These are phyloP conservation scores for Penicillium vulpinum DNA, from an alignment of 2,329 filamentous ascomycete species.

Conservation along the genomic window DNA sequence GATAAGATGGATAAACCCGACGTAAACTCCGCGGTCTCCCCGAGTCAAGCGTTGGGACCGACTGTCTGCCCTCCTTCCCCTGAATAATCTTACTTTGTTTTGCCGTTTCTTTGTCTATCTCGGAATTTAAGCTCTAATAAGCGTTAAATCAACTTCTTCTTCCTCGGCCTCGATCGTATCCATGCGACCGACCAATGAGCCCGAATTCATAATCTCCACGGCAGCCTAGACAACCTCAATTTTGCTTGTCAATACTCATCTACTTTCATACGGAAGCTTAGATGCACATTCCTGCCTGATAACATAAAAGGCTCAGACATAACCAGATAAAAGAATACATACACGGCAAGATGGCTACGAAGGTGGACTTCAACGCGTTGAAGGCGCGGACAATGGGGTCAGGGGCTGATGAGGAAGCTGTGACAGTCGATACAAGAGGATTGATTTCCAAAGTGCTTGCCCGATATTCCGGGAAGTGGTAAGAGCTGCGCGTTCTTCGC, in stretches of 20 bases:
- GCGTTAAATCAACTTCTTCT: neutral
- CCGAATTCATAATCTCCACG: neutral
- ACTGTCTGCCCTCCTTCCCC: neutral
- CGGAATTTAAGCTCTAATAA: neutral
- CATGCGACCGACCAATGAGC: neutral
- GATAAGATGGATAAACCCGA: constrained; percentile 25
- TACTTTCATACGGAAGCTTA: neutral
- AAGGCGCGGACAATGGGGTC: constrained; percentile 83
- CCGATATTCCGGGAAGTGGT: constrained; percentile 95
- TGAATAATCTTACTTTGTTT: neutral
- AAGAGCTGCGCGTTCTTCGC: constrained; percentile 42
- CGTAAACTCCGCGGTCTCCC: constrained; percentile 19
- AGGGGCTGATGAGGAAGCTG: constrained; percentile 90
- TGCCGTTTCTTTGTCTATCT: neutral
- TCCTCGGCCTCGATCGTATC: neutral
- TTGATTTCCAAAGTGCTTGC: constrained; percentile 97
- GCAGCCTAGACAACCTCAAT: constrained; percentile 2
- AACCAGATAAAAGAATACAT: neutral
- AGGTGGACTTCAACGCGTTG: constrained; percentile 66
- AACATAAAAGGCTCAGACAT: neutral
- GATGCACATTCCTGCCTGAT: neutral
- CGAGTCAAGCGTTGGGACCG: no score
- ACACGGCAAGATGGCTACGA: constrained; percentile 62
- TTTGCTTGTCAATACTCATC: neutral
- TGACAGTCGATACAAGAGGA: constrained; percentile 95